These are phyloP conservation scores for Colletotrichum karsti DNA, from an alignment of 2,329 filamentous ascomycete genomes.

Conservation along the genomic window DNA sequence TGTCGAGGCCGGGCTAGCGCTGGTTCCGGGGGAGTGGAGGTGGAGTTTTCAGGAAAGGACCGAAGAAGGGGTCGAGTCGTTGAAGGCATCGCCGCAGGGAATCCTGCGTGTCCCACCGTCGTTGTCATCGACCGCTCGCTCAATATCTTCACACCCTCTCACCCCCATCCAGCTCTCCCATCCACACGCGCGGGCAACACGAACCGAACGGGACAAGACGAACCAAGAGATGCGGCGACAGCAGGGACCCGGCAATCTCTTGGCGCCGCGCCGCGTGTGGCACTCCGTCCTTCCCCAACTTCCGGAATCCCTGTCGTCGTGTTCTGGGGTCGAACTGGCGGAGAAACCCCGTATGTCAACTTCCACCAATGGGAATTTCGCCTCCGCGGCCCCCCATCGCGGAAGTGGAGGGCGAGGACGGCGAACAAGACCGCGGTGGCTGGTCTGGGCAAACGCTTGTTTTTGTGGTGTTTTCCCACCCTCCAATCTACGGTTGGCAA, in stretches of 20 bases:
- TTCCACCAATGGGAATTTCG: conserved; percentile 26
- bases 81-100: conserved; percentile 5
- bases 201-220: conserved; percentile 16
- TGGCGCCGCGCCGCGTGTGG: conserved; percentile 16
- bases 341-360: conserved; percentile 16
- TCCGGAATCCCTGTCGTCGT: neutral
- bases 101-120: neutral
- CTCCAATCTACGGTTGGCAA: neutral
- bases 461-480: conserved; percentile 1
- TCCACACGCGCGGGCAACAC: neutral
- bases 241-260: neutral
- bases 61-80: neutral
- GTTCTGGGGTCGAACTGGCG: conserved; percentile 12
- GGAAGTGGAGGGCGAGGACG: neutral
- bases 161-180: neutral
- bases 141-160: neutral
- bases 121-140: neutral
- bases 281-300: neutral
- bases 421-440: conserved; percentile 7
- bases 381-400: neutral
- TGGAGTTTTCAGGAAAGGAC: conserved; percentile 5
- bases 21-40: conserved; percentile 17
- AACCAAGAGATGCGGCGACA: conserved; percentile 25
- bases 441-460: conserved; percentile 29
- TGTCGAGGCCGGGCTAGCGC: conserved; percentile 2